Evolutionary conservation across 495 filamentous ascomycete genomes (phyloP).

Genomic region (Penicillium cataractarum): DNA sequence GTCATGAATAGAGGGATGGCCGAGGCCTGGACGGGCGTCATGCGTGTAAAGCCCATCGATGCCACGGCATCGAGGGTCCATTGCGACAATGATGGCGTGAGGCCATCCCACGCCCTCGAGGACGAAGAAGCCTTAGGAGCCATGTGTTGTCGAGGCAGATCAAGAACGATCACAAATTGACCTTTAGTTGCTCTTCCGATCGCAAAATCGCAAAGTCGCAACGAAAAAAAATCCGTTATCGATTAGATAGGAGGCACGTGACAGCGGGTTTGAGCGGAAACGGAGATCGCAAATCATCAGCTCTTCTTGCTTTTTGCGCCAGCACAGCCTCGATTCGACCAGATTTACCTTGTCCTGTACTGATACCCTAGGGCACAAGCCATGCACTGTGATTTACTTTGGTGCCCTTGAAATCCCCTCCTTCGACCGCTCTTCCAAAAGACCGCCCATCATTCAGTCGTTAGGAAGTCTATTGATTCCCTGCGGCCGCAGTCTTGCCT

Average conservation of each 20-base stretch:
- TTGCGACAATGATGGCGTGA: slow-evolving; percentile 78
- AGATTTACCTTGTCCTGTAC: slow-evolving; percentile 13
- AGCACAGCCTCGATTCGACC: slow-evolving; percentile 31
- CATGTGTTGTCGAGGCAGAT: slow-evolving; percentile 25
- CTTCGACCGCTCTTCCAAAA: slow-evolving; percentile 7
- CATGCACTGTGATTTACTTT: slow-evolving; percentile 12
- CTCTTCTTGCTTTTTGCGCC: slow-evolving; percentile 28
- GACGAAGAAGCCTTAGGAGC: slow-evolving; percentile 44
- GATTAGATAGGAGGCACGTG: slow-evolving; percentile 36
- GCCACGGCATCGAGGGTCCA: slow-evolving; percentile 87
- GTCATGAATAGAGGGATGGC: slow-evolving; percentile 88
- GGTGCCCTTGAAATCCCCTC: slow-evolving; percentile 4
- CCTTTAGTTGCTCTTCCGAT: background rate
- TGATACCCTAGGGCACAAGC: slow-evolving; percentile 1
- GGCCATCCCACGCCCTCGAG: slow-evolving; percentile 73
- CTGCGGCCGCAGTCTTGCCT: slow-evolving; percentile 34
- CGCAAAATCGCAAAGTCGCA: slow-evolving; percentile 8
- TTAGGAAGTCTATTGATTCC: slow-evolving; percentile 21
- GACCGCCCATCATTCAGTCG: slow-evolving; percentile 34
- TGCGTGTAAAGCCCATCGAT: slow-evolving; percentile 81
- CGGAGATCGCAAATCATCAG: slow-evolving; percentile 22
- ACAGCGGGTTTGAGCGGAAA: slow-evolving; percentile 31
- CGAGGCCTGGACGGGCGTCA: slow-evolving; percentile 95
- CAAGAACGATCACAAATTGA: background rate
- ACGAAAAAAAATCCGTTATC: slow-evolving; percentile 36